phyloP scores from a whole-genome alignment of 2,329 filamentous ascomycete species.

The Ciborinia camelliae region DNA sequence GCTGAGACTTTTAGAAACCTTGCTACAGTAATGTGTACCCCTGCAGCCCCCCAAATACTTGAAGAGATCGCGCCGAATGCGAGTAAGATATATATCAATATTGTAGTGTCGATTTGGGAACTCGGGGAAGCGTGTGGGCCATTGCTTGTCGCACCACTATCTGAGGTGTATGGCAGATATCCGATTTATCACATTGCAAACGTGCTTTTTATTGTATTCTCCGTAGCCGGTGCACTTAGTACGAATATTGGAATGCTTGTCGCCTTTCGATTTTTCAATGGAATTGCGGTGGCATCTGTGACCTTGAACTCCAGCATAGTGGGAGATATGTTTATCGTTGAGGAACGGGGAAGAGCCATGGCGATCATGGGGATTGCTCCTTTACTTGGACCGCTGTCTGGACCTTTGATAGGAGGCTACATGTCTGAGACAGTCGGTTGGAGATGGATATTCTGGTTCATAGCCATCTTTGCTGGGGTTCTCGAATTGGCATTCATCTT shows the following conservation, averaged over 20 bases:
- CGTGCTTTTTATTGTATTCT: constrained; percentile 50
- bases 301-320: constrained; percentile 45
- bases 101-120: constrained; percentile 49
- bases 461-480: constrained; percentile 40
- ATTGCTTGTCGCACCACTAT: constrained; percentile 44
- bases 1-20: neutral
- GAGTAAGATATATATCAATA: constrained; percentile 18
- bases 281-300: constrained; percentile 29
- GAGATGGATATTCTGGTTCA: constrained; percentile 51
- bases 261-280: constrained; percentile 38
- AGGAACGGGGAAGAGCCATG: constrained; percentile 45
- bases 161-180: constrained; percentile 44
- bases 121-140: constrained; percentile 46
- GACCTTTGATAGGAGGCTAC: constrained; percentile 36
- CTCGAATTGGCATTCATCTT: constrained; percentile 46
- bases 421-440: constrained; percentile 47
- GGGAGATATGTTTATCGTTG: constrained; percentile 45
- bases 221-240: constrained; percentile 44
- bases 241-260: constrained; percentile 45
- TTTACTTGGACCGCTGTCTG: constrained; percentile 34
- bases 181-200: constrained; percentile 44
- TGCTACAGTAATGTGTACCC: neutral
- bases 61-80: neutral
- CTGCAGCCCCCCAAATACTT: neutral
- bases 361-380: constrained; percentile 35